phyloP scores from a whole-genome alignment of 2,329 filamentous ascomycete species.

The Cladosporium phlei region DNA sequence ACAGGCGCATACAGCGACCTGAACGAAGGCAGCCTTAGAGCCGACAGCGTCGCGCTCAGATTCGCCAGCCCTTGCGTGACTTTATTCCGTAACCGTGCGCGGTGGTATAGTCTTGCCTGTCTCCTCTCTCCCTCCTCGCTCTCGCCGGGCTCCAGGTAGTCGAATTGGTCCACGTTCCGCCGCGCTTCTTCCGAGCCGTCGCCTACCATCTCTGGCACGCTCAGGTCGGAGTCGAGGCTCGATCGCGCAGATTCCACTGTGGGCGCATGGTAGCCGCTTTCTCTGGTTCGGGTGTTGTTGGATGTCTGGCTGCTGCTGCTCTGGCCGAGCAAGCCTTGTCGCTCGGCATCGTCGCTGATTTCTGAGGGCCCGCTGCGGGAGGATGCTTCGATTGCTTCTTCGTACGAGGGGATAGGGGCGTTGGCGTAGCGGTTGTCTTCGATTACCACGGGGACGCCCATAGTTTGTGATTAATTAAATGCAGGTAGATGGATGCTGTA shows the following conservation, averaged over 20 bases:
- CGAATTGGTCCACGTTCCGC: constrained; percentile 83
- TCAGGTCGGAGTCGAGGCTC: constrained; percentile 45
- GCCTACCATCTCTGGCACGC: constrained; percentile 51
- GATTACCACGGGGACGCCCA: constrained; percentile 10
- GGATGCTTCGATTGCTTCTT: constrained; percentile 66
- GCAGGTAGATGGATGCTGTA: no score
- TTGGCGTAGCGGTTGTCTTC: constrained; percentile 20
- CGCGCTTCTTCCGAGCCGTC: constrained; percentile 52
- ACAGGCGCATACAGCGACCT: constrained; percentile 38
- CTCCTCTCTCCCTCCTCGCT: constrained; percentile 7
- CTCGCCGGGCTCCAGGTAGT: constrained; percentile 61
- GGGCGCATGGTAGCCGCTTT: constrained; percentile 66
- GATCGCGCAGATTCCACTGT: constrained; percentile 76
- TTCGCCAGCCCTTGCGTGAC: constrained; percentile 55
- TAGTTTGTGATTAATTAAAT: background rate
- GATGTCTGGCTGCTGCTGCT: constrained; percentile 26
- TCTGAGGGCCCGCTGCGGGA: constrained; percentile 53
- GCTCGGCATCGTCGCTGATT: constrained; percentile 63
- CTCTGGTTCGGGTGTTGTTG: constrained; percentile 23
- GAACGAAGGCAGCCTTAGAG: constrained; percentile 49
- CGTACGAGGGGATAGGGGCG: constrained; percentile 74
- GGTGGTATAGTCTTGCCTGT: constrained; percentile 29
- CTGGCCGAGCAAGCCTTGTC: constrained; percentile 66
- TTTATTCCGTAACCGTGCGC: constrained; percentile 41
- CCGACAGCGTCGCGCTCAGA: constrained; percentile 54